Base-by-base conservation (phyloP, 2,329 filamentous ascomycete genomes). In the Sporothrix luriei region DNA sequence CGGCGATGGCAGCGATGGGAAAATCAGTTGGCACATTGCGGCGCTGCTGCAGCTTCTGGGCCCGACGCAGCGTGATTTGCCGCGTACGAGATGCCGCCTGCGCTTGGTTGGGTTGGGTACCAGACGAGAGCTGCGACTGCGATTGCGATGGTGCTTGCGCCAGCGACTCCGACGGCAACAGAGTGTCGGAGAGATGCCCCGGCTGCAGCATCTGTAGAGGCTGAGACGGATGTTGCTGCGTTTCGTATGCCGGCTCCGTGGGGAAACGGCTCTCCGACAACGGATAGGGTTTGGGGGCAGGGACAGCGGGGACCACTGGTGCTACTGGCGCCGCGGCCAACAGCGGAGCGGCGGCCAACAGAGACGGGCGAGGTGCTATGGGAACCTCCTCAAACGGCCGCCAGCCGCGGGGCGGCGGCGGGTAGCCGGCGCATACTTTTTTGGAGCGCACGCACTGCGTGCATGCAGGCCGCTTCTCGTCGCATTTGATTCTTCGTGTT, bases 401-500 rank as follows among this genome's bases (percentile, higher is more conserved):
- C 46, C 80, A 80, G 70, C 81, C 79, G 55, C 85, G 82, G 33
- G 81, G 80, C 40, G 86, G 85, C 4, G 86, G 83, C n/a, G 85
- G 87, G 74, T 90, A 90, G 72, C 88, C 88, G 40, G 82, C 80
- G 78, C 88, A 91, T 19, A 74, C 74, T 74, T 85, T 87, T 71
- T 84, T 86, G 61, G 87, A 86, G 64, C 84, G 82, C 46, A 85
- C 79, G 74, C 88, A 90, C 76, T 88, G 86, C 16, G 81, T 81
- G 76, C 88, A 90, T 38, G 82, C 79, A 9, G 88, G 88, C 68
- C 88, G 85, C 72, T 78, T 81, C 78, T 90, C 88, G 76, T 90
- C 88, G 76, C 88, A 90, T 77, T 90, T 90, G 72, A 90, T 88
- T 72, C 86, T 83, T 73, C 87, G 82, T 72, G 82, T 82, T 76